A percentile compares a stretch with the other conserved stretches of the same genome.
Conservation (phyloP, 495 filamentous ascomycete genomes). For the Penicillium dipodomyicola region DNA sequence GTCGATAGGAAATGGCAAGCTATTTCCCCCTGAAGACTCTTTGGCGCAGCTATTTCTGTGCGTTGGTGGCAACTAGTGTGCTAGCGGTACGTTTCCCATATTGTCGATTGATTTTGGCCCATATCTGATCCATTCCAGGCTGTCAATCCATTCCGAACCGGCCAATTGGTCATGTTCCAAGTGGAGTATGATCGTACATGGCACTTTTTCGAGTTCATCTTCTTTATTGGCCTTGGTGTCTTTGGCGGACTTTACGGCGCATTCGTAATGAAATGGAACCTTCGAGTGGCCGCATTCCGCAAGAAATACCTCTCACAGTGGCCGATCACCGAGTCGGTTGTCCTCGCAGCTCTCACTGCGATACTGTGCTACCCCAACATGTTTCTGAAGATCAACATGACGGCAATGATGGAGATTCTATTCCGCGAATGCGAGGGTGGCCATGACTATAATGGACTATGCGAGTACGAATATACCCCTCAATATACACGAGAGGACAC, state of each 20-base stretch:
- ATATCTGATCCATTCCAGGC: conserved; percentile 43
- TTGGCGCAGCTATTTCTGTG: conserved; percentile 98
- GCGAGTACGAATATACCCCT: conserved; percentile 57
- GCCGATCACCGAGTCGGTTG: conserved; percentile 81
- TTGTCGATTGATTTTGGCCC: not conserved
- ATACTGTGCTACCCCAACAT: conserved; percentile 94
- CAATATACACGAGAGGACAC: not conserved
- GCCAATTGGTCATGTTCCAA: conserved; percentile 99
- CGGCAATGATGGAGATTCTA: conserved; percentile 96
- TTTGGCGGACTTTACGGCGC: conserved; percentile 96
- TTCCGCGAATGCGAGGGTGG: conserved; percentile 93
- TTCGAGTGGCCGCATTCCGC: conserved; percentile 84
- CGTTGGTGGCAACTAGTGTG: conserved; percentile 90
- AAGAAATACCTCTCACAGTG: conserved; percentile 89
- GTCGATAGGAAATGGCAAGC: conserved; percentile 81
- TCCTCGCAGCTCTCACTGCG: conserved; percentile 80
- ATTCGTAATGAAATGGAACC: conserved; percentile 98
- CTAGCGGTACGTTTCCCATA: conserved; percentile 59
- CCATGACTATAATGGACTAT: conserved; percentile 88
- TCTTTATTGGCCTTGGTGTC: conserved; percentile 86
- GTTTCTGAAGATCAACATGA: conserved; percentile 97
- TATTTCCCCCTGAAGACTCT: conserved; percentile 97
- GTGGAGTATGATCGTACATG: conserved; percentile 93
- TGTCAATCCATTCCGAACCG: conserved; percentile 97
- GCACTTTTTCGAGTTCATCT: conserved; percentile 96